Evolutionary conservation across 2,329 filamentous ascomycete genomes (phyloP).

Genomic region (Cytospora piceae): DNA sequence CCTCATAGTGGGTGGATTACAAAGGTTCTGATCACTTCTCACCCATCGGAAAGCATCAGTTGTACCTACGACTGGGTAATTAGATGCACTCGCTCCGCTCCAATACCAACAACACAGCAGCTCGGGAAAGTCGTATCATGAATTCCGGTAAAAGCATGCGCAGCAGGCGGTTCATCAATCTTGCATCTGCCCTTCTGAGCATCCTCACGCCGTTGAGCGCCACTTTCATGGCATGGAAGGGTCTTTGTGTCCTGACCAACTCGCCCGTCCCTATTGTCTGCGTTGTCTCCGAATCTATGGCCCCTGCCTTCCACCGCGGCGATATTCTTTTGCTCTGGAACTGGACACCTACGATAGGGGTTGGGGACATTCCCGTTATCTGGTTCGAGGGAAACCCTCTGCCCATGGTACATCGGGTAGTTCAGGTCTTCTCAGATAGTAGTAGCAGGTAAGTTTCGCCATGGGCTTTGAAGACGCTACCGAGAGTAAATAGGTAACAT

Average conservation of each 20-base stretch:
- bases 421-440: conserved; percentile 27
- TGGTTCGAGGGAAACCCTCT: conserved; percentile 33
- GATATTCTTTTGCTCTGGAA: conserved; percentile 36
- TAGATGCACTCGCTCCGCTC: too few species aligned
- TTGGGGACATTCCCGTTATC: conserved; percentile 37
- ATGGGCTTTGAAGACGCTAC: neutral
- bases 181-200: conserved; percentile 1
- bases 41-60: too few species aligned
- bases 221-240: conserved; percentile 35
- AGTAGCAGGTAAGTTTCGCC: neutral
- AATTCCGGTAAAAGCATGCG: too few species aligned
- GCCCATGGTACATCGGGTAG: conserved; percentile 36
- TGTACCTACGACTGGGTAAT: too few species aligned
- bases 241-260: conserved; percentile 29
- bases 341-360: conserved; percentile 18
- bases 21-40: too few species aligned
- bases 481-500: neutral
- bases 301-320: conserved; percentile 35
- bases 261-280: conserved; percentile 31
- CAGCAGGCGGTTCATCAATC: neutral
- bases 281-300: conserved; percentile 37
- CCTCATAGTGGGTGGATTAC: too few species aligned
- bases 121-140: neutral
- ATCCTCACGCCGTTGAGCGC: conserved; percentile 25
- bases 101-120: too few species aligned